Evolutionary conservation across 2,329 filamentous ascomycete species (phyloP).

Genomic region (Stylonectria norvegica): DNA sequence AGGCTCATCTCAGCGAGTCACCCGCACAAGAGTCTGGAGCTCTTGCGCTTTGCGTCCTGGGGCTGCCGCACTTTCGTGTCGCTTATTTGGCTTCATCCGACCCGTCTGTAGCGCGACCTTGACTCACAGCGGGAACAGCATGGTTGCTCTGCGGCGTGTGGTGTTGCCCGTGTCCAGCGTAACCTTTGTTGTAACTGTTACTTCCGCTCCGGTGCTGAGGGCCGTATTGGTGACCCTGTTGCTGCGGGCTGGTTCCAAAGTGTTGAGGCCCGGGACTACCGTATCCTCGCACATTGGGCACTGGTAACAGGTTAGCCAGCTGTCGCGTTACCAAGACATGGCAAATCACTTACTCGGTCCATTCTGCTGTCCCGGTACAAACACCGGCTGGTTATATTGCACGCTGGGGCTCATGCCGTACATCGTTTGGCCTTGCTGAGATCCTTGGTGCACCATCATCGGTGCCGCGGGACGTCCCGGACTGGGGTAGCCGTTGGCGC

Average conservation of each 20-base stretch:
- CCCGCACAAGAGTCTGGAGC: slow-evolving; percentile 22
- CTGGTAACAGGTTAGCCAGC: slow-evolving; percentile 44
- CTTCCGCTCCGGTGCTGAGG: slow-evolving; percentile 54
- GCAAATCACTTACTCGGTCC: slow-evolving; percentile 64
- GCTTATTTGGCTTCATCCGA: slow-evolving; percentile 45
- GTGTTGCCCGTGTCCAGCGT: slow-evolving; percentile 43
- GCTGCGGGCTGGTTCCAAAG: slow-evolving; percentile 63
- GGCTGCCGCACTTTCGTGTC: slow-evolving; percentile 11
- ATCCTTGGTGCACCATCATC: slow-evolving; percentile 94
- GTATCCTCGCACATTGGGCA: slow-evolving; percentile 60
- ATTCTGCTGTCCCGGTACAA: slow-evolving; percentile 62
- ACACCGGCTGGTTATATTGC: slow-evolving; percentile 73
- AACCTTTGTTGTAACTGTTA: slow-evolving; percentile 53
- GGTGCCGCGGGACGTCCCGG: slow-evolving; percentile 74
- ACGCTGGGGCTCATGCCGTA: slow-evolving; percentile 74
- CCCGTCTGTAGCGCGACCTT: slow-evolving; percentile 34
- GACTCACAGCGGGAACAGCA: slow-evolving; percentile 33
- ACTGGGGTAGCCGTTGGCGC: slow-evolving; percentile 79
- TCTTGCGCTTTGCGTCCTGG: slow-evolving; percentile 20
- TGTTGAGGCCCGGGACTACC: slow-evolving; percentile 58
- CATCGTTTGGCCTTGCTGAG: slow-evolving; percentile 80
- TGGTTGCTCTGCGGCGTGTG: slow-evolving; percentile 37
- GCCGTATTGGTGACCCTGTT: slow-evolving; percentile 61
- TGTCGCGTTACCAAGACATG: slow-evolving; percentile 11
- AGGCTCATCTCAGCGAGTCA: slow-evolving; percentile 21